A percentile compares a stretch with the other conserved stretches of the same genome.
phyloP scores from a whole-genome alignment of 139 green algal species.

The Zygnema cylindricum region DNA sequence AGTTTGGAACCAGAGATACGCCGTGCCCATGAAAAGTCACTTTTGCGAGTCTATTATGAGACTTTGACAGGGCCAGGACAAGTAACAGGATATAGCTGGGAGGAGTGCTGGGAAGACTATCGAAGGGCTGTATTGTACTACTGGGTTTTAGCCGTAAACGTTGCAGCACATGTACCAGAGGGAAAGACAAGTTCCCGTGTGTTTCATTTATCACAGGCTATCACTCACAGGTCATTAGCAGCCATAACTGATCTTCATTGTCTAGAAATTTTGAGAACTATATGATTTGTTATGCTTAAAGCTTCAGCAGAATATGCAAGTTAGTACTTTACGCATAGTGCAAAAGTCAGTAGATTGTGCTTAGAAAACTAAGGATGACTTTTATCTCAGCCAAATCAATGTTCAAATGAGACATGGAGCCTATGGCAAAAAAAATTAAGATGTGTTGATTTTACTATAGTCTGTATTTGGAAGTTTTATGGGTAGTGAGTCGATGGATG shows the following conservation, averaged over 20 bases:
- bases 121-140: slow-evolving; percentile 27
- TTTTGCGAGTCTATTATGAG: neutral
- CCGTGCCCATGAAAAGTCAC: neutral
- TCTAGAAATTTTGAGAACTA: slow-evolving; percentile 28
- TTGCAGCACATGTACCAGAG: slow-evolving; percentile 14
- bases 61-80: neutral
- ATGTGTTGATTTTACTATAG: too few species aligned
- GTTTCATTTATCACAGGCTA: neutral
- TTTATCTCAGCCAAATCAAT: too few species aligned
- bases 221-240: slow-evolving; percentile 13
- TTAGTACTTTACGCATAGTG: too few species aligned
- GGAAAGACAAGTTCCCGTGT: neutral
- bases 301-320: too few species aligned
- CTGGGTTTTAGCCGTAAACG: slow-evolving; percentile 19
- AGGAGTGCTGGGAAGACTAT: slow-evolving; percentile 23
- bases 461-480: too few species aligned
- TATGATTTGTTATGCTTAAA: too few species aligned
- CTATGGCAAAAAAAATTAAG: too few species aligned
- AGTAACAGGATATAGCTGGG: neutral
- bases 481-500: too few species aligned
- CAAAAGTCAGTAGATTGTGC: too few species aligned
- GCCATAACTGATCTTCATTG: slow-evolving; percentile 10
- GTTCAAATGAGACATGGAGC: too few species aligned
- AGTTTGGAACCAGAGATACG: slow-evolving; percentile 29
- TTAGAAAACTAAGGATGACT: too few species aligned